Conservation (phyloP, 192 early-diverging fungal species). For the Haplosporangium gracile region DNA sequence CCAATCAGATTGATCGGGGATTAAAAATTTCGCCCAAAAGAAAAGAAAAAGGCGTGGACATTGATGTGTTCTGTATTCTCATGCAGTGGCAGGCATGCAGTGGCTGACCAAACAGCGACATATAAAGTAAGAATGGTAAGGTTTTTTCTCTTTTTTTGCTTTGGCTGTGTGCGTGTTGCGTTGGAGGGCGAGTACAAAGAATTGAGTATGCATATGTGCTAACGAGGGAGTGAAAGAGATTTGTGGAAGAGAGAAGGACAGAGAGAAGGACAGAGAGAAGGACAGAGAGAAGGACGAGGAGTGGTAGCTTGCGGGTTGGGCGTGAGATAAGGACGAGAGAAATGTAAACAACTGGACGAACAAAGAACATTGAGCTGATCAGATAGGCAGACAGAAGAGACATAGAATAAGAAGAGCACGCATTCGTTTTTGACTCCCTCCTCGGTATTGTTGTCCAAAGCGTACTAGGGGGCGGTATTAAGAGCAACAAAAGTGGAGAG, state of each 20-base stretch:
- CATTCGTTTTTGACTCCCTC: neutral
- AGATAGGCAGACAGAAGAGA: neutral
- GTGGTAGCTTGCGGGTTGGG: neutral
- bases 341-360: neutral
- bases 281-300: neutral
- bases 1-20: neutral
- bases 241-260: neutral
- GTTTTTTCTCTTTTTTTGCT: neutral
- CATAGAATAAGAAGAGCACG: neutral
- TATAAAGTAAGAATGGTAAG: neutral
- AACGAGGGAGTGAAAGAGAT: neutral
- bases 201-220: neutral
- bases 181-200: too few relatives aligned
- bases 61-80: too few relatives aligned
- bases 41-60: neutral
- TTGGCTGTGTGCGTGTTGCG: neutral
- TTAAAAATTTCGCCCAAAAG: neutral
- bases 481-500: neutral
- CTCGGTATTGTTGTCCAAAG: neutral
- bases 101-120: constrained; percentile 3
- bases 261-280: neutral
- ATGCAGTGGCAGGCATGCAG: neutral
- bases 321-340: neutral
- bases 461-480: neutral
- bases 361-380: neutral